These are phyloP conservation scores for Euryodendron excelsum DNA, from an alignment of 148 eudicot genomes.

Conservation along the genomic window DNA sequence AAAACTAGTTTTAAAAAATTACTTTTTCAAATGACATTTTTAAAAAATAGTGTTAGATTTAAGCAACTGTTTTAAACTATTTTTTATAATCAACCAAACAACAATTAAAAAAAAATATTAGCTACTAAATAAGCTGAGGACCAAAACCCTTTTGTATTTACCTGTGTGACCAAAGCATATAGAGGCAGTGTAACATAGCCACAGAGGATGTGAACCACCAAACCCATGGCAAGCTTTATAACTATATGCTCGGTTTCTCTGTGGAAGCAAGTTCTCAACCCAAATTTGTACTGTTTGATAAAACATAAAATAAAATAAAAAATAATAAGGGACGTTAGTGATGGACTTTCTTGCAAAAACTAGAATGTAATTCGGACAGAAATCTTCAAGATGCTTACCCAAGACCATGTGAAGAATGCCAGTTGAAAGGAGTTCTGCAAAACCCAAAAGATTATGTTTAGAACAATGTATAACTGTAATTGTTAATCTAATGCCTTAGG, in stretches of 20 bases:
- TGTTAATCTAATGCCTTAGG: too few species aligned
- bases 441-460: background rate
- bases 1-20: too few species aligned
- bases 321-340: background rate
- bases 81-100: too few species aligned
- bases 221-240: slow-evolving; percentile 25
- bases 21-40: too few species aligned
- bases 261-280: slow-evolving; percentile 44
- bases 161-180: slow-evolving; percentile 47
- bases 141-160: too few species aligned
- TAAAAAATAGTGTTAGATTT: too few species aligned
- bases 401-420: slow-evolving; percentile 44
- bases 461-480: too few species aligned
- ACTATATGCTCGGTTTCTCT: slow-evolving; percentile 26
- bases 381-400: slow-evolving; percentile 27
- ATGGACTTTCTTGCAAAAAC: background rate
- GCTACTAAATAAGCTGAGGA: too few species aligned
- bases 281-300: slow-evolving; percentile 32
- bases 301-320: too few species aligned
- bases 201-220: slow-evolving; percentile 37
- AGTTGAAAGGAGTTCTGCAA: slow-evolving; percentile 47
- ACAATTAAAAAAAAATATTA: too few species aligned
- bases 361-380: background rate
- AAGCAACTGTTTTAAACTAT: too few species aligned
- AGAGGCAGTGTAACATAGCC: slow-evolving; percentile 48